phyloP scores from a whole-genome alignment of 352 stramenopile species.

The Globisporangium iwayamae region DNA sequence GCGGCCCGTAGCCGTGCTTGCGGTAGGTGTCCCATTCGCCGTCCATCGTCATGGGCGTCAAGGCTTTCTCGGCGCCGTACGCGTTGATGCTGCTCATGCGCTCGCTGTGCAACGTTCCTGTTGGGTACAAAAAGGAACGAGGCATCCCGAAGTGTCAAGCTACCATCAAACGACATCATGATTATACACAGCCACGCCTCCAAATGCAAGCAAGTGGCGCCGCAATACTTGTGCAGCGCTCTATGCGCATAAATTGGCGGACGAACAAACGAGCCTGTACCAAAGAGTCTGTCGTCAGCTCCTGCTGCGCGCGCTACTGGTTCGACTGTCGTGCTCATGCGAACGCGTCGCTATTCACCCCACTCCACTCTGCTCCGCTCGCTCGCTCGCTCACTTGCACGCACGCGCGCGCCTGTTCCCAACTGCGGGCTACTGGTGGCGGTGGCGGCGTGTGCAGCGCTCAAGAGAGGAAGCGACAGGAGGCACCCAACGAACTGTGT shows the following conservation, averaged over 20 bases:
- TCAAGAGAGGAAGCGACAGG: no score
- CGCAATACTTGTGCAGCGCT: background rate
- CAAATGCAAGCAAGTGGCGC: background rate
- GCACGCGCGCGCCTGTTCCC: background rate
- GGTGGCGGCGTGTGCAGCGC: no score
- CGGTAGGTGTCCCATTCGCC: conserved; percentile 55
- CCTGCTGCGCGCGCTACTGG: conserved; percentile 16
- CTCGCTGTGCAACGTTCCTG: conserved; percentile 4
- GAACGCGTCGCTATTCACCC: background rate
- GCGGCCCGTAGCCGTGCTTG: conserved; percentile 45
- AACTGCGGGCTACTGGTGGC: background rate
- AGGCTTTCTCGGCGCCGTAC: conserved; percentile 18
- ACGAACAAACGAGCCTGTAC: background rate
- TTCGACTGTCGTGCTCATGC: conserved; percentile 10
- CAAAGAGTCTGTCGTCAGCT: conserved; percentile 12
- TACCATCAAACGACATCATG: background rate
- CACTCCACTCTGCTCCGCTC: background rate
- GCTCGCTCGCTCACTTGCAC: background rate
- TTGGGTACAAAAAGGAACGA: background rate
- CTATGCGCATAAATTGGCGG: background rate
- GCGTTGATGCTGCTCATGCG: conserved; percentile 21
- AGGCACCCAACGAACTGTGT: no score
- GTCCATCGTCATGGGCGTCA: conserved; percentile 22
- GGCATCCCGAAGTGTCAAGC: background rate
- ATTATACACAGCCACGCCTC: background rate